Percentiles rank a stretch among this genome's conserved stretches.
Evolutionary conservation across 2,329 filamentous ascomycete species (phyloP).

Genomic region (Ophiostoma montium): DNA sequence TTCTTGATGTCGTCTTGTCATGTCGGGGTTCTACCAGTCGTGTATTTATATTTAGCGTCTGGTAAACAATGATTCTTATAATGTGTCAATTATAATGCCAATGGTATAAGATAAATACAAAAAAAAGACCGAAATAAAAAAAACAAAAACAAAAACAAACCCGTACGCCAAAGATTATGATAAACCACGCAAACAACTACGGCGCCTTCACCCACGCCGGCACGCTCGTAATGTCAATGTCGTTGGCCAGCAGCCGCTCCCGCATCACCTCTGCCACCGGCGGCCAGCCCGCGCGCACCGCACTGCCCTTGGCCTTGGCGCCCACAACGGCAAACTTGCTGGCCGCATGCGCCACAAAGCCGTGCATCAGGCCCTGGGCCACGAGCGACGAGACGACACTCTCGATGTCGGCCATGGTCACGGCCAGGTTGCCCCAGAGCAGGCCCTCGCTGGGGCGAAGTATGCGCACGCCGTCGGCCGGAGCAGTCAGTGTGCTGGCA

Average conservation of each 20-base stretch:
- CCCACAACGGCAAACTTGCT: constrained; percentile 72
- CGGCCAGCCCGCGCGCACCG: constrained; percentile 62
- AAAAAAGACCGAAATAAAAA: constrained; percentile 3
- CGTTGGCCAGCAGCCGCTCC: constrained; percentile 43
- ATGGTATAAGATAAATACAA: no score
- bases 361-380: constrained; percentile 66
- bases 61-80: constrained; percentile 1
- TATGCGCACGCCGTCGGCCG: constrained; percentile 30
- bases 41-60: neutral
- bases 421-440: constrained; percentile 47
- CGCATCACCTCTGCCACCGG: constrained; percentile 54
- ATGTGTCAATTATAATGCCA: neutral
- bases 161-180: neutral
- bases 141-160: neutral
- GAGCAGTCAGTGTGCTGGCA: constrained; percentile 27
- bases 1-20: neutral
- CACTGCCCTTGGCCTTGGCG: constrained; percentile 49
- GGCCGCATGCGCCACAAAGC: constrained; percentile 67
- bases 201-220: constrained; percentile 20
- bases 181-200: neutral
- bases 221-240: constrained; percentile 34
- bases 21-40: neutral
- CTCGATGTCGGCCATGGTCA: constrained; percentile 56
- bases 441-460: constrained; percentile 45
- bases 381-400: constrained; percentile 62